Evolutionary conservation across 345 rosid genomes (phyloP).

Genomic region (Reutealis trisperma): DNA sequence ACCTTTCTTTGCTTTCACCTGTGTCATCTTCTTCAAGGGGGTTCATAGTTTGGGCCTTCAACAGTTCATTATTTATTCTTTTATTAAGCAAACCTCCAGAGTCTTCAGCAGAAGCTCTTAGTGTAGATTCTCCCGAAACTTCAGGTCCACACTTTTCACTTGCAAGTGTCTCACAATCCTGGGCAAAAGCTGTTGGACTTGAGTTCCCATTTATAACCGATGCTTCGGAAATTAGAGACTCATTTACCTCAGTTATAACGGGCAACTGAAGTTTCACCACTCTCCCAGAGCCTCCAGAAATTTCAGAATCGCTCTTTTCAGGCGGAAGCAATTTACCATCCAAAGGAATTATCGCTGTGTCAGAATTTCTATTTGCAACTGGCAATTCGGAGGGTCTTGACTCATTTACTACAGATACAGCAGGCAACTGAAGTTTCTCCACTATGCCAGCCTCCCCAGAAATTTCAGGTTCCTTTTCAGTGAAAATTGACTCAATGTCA

Average conservation of each 20-base stretch:
- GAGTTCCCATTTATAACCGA: constrained; percentile 21
- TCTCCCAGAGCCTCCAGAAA: constrained; percentile 17
- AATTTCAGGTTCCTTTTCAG: neutral
- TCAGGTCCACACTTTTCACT: constrained; percentile 30
- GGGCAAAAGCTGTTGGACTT: constrained; percentile 16
- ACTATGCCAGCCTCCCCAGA: constrained; percentile 2
- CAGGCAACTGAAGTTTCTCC: constrained; percentile 22
- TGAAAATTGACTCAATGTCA: neutral
- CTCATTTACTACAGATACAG: constrained; percentile 12
- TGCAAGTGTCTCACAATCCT: constrained; percentile 26
- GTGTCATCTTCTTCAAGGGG: constrained; percentile 47
- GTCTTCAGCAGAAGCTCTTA: constrained; percentile 21
- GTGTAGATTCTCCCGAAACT: constrained; percentile 25
- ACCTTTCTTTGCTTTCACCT: constrained; percentile 75
- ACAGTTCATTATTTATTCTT: constrained; percentile 15
- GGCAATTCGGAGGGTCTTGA: constrained; percentile 1
- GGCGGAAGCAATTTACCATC: constrained; percentile 14
- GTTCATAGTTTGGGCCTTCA: constrained; percentile 31
- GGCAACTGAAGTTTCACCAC: constrained; percentile 19
- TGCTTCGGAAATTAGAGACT: constrained; percentile 27
- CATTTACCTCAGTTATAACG: constrained; percentile 23
- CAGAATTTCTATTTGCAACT: constrained; percentile 5
- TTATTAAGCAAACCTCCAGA: constrained; percentile 24
- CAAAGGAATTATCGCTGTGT: neutral
- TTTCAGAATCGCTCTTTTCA: neutral